These are phyloP conservation scores for Rhizophora mangle DNA, from an alignment of 345 rosid species.

Conservation along the genomic window DNA sequence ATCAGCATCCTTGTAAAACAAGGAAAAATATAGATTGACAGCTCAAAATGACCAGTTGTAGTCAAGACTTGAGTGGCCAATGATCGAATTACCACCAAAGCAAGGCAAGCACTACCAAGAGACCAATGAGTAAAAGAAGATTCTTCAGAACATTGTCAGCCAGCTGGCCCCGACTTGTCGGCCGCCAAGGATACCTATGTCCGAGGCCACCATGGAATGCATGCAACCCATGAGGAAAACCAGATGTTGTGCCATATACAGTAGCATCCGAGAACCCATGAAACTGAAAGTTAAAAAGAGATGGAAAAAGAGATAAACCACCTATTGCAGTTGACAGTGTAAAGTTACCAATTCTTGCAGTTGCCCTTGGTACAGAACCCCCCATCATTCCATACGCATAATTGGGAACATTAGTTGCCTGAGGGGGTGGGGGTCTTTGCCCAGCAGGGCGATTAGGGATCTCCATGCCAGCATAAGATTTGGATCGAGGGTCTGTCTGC, in stretches of 20 bases:
- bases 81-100: conserved; percentile 43
- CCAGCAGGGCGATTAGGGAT: conserved; percentile 72
- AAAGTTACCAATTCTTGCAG: conserved; percentile 64
- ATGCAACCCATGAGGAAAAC: conserved; percentile 54
- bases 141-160: conserved; percentile 57
- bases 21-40: conserved; percentile 16
- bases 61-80: conserved; percentile 1
- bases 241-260: conserved; percentile 57
- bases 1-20: too few relatives aligned
- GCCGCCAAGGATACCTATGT: conserved; percentile 38
- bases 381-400: conserved; percentile 64
- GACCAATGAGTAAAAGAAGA: conserved; percentile 48
- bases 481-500: conserved; percentile 66
- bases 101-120: conserved; percentile 51
- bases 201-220: conserved; percentile 55
- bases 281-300: conserved; percentile 65
- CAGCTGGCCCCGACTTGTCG: conserved; percentile 36
- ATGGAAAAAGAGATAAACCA: conserved; percentile 56
- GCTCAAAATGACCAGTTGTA: background rate
- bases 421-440: conserved; percentile 61
- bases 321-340: conserved; percentile 65
- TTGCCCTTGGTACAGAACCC: conserved; percentile 63
- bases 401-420: conserved; percentile 43
- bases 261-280: conserved; percentile 73
- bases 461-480: conserved; percentile 61